Evolutionary conservation across 768 basidiomycete genomes (phyloP).

Genomic region (Piloderma croceum): DNA sequence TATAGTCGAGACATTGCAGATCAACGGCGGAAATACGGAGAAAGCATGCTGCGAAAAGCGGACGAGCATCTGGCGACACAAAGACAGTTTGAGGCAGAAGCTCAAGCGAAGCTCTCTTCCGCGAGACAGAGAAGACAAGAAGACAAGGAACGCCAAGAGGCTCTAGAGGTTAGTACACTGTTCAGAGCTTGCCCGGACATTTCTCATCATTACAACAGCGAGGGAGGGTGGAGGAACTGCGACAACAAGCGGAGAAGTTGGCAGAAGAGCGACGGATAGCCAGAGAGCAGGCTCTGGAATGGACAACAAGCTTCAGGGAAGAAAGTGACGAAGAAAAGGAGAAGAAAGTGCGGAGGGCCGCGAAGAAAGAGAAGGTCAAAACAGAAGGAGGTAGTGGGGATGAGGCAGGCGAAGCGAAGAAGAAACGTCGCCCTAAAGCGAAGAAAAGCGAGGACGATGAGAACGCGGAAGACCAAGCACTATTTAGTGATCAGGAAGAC

Average conservation of each 20-base stretch:
- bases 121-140: slow-evolving; percentile 76
- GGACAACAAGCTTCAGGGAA: slow-evolving; percentile 63
- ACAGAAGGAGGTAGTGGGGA: slow-evolving; percentile 48
- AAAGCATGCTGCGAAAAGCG: slow-evolving; percentile 74
- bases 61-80: slow-evolving; percentile 77
- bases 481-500: slow-evolving; percentile 72
- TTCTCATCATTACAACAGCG: slow-evolving; percentile 35
- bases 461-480: slow-evolving; percentile 57
- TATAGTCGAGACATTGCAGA: slow-evolving; percentile 87
- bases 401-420: slow-evolving; percentile 58
- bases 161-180: slow-evolving; percentile 50
- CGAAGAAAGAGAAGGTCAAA: slow-evolving; percentile 50
- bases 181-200: background rate
- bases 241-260: slow-evolving; percentile 69
- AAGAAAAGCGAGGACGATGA: slow-evolving; percentile 48
- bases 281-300: slow-evolving; percentile 74
- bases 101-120: slow-evolving; percentile 64
- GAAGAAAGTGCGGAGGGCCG: slow-evolving; percentile 49
- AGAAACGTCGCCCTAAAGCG: slow-evolving; percentile 64
- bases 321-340: slow-evolving; percentile 75
- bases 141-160: slow-evolving; percentile 64
- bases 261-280: slow-evolving; percentile 72
- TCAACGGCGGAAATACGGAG: slow-evolving; percentile 85
- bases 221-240: slow-evolving; percentile 55
- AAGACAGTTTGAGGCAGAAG: slow-evolving; percentile 64